A percentile compares a stretch with the other conserved stretches of the same genome.
phyloP scores from a whole-genome alignment of 352 stramenopile genomes.

The Phytopythium cucurbitacearum region DNA sequence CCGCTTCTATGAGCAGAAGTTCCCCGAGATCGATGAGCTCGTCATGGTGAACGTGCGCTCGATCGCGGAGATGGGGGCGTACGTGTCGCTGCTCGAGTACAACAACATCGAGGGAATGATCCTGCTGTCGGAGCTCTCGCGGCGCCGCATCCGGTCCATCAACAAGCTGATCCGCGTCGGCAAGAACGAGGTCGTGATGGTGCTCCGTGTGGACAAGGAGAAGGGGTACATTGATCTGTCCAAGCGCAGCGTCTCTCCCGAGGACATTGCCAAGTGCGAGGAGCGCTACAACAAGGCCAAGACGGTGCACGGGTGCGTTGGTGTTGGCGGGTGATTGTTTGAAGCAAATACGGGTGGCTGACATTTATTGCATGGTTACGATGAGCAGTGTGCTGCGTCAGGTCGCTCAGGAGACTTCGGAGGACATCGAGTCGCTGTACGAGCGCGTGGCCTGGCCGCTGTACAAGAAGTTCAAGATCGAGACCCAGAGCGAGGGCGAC shows the following conservation, averaged over 20 bases:
- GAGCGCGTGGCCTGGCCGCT: slow-evolving; percentile 96
- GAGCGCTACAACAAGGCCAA: slow-evolving; percentile 99
- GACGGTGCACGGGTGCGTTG: slow-evolving; percentile 95
- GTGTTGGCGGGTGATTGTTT: slow-evolving; percentile 70
- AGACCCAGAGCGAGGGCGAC: slow-evolving; percentile 70
- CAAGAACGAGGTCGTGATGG: slow-evolving; percentile 99
- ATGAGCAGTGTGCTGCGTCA: slow-evolving; percentile 85
- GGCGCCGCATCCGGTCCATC: slow-evolving; percentile 98
- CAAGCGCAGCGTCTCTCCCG: slow-evolving; percentile 98
- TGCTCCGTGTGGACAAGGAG: slow-evolving; percentile 99
- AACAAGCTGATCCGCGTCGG: slow-evolving; percentile 99
- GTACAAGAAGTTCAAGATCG: slow-evolving; percentile 96
- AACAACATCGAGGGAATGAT: slow-evolving; percentile 99
- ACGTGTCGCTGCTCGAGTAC: slow-evolving; percentile 99
- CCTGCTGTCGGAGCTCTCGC: slow-evolving; percentile 97
- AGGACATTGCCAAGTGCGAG: slow-evolving; percentile 99
- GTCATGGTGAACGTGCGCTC: slow-evolving; percentile 95
- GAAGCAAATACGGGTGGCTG: no score
- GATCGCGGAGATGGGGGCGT: slow-evolving; percentile 99
- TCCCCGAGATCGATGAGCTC: slow-evolving; percentile 97
- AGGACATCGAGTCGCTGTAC: slow-evolving; percentile 81
- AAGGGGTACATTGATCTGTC: slow-evolving; percentile 99
- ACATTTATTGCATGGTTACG: slow-evolving; percentile 18
- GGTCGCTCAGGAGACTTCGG: slow-evolving; percentile 73
- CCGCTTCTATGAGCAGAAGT: slow-evolving; percentile 91